Evolutionary conservation across 352 stramenopile genomes (phyloP), one percentile per base, ranked within the genome.

Genomic region (Pythium coloratum): DNA sequence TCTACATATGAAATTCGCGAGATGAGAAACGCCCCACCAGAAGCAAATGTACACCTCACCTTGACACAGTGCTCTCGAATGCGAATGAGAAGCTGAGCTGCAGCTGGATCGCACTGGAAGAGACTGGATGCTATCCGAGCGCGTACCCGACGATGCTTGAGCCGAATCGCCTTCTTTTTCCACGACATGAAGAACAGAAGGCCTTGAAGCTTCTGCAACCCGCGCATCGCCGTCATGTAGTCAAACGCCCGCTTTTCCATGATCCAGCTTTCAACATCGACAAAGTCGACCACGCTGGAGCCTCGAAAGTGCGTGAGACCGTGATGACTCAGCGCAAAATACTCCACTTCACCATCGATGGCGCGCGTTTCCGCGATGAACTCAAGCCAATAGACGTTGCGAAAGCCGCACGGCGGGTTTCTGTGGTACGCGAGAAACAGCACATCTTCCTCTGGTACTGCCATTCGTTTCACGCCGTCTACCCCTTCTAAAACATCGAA

Each of bases 181-280:
- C 83, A 92, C 7, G 78, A 88, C 49, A 88, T 82, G 60, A 90
- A 92, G 61, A 90, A 92, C 18, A 92, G 68, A 63, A 92, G 81
- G 20, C 79, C 76, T 62, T 92, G 80, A 18, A 91, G 84, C 64
- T 80, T 82, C 55, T 84, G 65, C 2, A 92, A 60, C 0, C 81
- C 79, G 5, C 76, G 62, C 80, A 92, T 90, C 18, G 53, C 81
- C 4, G 82, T 87, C 78, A 92, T 90, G 59, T 84, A 71, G 69
- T 90, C 84, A 55, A 92, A 92, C 10, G 78, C 84, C 6, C 77
- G 73, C 70, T 90, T 92, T 40, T 92, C 82, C 26, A 81, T 62
- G n/a, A 92, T 66, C 84, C 84, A 90, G 24, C 63, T 73, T 12
- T 67, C 57, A 24, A 89, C 55, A 46, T 88, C 72, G 3, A 78